phyloP scores from a whole-genome alignment of 495 filamentous ascomycete genomes.

The Penicillium flavigenum region DNA sequence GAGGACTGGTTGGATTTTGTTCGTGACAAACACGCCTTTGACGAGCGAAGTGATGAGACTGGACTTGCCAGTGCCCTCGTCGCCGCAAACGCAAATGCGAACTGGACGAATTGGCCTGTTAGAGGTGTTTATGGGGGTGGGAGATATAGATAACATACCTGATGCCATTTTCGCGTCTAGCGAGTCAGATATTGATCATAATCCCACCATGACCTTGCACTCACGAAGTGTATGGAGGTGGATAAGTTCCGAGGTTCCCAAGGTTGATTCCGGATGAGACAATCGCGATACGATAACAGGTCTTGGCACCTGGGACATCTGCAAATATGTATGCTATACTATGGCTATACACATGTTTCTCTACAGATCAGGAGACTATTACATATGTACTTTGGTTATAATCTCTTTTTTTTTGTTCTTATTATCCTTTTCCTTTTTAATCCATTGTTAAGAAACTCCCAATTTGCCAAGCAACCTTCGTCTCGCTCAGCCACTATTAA shows the following conservation, averaged over 20 bases:
- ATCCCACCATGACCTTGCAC: neutral
- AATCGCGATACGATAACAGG: constrained; percentile 11
- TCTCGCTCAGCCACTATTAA: constrained; percentile 2
- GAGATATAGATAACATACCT: constrained; percentile 23
- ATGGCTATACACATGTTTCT: neutral
- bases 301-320: constrained; percentile 8
- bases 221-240: neutral
- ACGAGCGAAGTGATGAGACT: constrained; percentile 64
- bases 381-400: neutral
- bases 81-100: constrained; percentile 93
- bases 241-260: neutral
- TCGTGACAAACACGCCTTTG: constrained; percentile 89
- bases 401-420: neutral
- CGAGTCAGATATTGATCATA: constrained; percentile 1
- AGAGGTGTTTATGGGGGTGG: constrained; percentile 14
- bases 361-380: neutral
- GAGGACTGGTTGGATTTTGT: constrained; percentile 90
- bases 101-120: constrained; percentile 49
- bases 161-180: constrained; percentile 32
- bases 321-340: neutral
- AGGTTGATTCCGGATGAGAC: neutral
- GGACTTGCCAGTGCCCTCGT: constrained; percentile 69
- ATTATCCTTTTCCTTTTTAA: neutral
- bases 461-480: neutral
- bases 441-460: no score